Evolutionary conservation across 116 monocot species (phyloP).

Genomic region (Thalassia testudinum): DNA sequence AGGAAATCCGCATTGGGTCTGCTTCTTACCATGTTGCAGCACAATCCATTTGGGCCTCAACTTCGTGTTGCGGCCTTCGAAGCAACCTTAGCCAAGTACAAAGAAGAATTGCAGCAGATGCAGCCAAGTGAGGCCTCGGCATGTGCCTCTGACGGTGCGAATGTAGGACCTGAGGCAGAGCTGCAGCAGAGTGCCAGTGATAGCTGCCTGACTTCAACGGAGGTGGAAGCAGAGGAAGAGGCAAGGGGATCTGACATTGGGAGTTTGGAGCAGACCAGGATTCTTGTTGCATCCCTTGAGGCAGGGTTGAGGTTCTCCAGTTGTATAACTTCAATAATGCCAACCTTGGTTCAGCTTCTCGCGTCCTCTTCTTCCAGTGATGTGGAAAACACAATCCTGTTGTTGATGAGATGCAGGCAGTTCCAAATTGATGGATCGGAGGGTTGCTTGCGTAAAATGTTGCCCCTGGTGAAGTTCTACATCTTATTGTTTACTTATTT

Average conservation of each 20-base stretch:
- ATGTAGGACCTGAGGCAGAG: constrained; percentile 1
- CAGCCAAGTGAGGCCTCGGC: constrained; percentile 19
- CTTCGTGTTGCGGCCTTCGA: constrained; percentile 65
- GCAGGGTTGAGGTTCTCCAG: constrained; percentile 73
- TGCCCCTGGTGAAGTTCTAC: constrained; percentile 66
- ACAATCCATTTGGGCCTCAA: constrained; percentile 96
- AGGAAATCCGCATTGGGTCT: constrained; percentile 88
- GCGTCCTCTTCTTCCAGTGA: constrained; percentile 85
- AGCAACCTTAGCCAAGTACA: constrained; percentile 69
- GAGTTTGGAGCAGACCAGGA: constrained; percentile 81
- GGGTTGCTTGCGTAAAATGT: constrained; percentile 74
- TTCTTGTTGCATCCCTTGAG: constrained; percentile 91
- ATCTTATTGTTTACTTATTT: not conserved
- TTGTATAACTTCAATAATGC: constrained; percentile 63
- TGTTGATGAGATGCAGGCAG: constrained; percentile 92
- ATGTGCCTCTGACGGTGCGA: constrained; percentile 1
- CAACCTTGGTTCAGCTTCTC: constrained; percentile 66
- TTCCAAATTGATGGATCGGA: constrained; percentile 99
- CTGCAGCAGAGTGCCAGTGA: constrained; percentile 46
- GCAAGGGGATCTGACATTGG: constrained; percentile 44
- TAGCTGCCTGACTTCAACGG: constrained; percentile 34
- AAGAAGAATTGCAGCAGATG: constrained; percentile 54
- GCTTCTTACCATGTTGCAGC: constrained; percentile 86
- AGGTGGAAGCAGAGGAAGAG: constrained; percentile 22
- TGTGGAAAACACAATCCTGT: constrained; percentile 81